phyloP scores from a whole-genome alignment of 2,329 filamentous ascomycete genomes.

The Aureobasidium vineae region DNA sequence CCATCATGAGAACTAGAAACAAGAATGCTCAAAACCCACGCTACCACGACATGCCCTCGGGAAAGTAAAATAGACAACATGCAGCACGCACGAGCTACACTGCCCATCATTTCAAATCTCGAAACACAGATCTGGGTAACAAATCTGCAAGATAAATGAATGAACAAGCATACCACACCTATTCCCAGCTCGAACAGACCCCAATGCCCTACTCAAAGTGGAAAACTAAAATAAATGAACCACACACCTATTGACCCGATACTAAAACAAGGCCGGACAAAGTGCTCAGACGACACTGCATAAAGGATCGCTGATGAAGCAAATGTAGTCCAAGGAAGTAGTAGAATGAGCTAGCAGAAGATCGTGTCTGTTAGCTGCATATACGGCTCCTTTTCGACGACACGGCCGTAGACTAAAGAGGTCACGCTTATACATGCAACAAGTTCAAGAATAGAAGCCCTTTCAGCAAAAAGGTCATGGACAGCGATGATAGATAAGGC shows the following conservation, averaged over 20 bases:
- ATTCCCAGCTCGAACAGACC: too few species aligned
- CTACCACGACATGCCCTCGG: too few species aligned
- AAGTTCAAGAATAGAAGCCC: neutral
- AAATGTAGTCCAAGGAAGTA: neutral
- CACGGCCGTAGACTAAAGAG: neutral
- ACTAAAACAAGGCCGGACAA: neutral
- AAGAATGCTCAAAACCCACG: too few species aligned
- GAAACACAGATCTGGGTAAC: too few species aligned
- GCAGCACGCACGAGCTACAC: too few species aligned
- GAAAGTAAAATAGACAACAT: too few species aligned
- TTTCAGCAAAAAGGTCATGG: neutral
- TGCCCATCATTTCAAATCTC: too few species aligned
- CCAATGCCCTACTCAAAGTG: neutral
- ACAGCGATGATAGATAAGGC: neutral
- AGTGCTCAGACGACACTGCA: neutral
- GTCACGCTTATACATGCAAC: neutral
- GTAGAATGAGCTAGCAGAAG: neutral
- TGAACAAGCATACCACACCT: too few species aligned
- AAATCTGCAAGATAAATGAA: too few species aligned
- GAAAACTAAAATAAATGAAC: neutral
- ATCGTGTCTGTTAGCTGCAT: neutral
- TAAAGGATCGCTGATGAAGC: neutral
- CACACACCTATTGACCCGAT: neutral
- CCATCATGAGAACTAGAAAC: too few species aligned
- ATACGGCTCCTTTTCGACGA: neutral